These are phyloP conservation scores for Malus sylvestris DNA, from an alignment of 306 rosid species.

Conservation along the genomic window DNA sequence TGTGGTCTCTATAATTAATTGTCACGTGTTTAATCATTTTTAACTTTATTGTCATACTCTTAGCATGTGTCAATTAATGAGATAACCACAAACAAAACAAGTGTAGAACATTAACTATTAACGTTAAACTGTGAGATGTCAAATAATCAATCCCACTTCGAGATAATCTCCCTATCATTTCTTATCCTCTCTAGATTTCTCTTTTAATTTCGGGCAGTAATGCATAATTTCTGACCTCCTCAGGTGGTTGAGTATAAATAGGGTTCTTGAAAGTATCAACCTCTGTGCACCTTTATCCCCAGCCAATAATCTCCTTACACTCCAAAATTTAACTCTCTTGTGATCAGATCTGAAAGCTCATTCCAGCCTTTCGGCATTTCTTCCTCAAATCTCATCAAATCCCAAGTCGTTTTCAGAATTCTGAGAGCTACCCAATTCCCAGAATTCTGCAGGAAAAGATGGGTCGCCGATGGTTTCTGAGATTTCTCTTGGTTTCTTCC, in stretches of 20 bases:
- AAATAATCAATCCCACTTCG: rapidly evolving
- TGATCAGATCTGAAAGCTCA: neutral
- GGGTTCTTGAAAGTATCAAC: neutral
- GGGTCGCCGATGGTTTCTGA: constrained; percentile 44
- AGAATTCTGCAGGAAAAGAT: constrained; percentile 20
- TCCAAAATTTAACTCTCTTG: neutral
- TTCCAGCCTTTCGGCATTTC: neutral
- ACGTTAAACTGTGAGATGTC: rapidly evolving
- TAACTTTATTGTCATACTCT: no score
- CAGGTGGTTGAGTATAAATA: neutral
- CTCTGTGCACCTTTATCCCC: neutral
- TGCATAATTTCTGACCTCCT: neutral
- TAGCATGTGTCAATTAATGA: no score
- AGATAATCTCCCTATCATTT: rapidly evolving
- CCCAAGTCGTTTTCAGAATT: neutral
- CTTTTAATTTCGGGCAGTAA: neutral
- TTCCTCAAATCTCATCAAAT: neutral
- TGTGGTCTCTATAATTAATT: no score
- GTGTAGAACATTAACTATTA: no score
- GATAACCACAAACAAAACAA: no score
- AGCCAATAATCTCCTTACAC: neutral
- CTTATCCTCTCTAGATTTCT: no score
- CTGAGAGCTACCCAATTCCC: constrained; percentile 22
- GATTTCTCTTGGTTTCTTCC: constrained; percentile 35
- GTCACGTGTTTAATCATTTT: no score